Percentiles rank a stretch among this genome's conserved stretches.
Evolutionary conservation across 23 red algal genomes (phyloP).

Genomic region (Porphyridium purpureum): DNA sequence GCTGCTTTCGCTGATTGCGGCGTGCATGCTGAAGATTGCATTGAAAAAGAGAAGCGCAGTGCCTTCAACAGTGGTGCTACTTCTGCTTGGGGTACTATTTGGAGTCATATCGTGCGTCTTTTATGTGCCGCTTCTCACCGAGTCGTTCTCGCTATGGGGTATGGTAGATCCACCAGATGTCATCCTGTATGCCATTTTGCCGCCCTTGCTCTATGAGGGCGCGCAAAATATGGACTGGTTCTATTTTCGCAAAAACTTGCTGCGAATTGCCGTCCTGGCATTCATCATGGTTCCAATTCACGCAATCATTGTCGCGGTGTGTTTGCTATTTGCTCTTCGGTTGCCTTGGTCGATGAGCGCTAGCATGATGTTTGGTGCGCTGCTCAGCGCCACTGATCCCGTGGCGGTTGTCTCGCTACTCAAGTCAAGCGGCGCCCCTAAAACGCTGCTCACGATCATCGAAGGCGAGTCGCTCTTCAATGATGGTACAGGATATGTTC

Average conservation of each 20-base stretch:
- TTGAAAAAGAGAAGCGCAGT: background rate
- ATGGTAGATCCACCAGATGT: constrained; percentile 7
- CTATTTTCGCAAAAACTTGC: constrained; percentile 5
- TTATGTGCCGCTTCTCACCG: background rate
- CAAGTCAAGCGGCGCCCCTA: background rate
- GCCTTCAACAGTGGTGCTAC: background rate
- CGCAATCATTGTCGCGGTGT: constrained; percentile 5
- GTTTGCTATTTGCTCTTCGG: constrained; percentile 1
- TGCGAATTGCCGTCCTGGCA: constrained; percentile 5
- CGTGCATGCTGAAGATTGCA: too few species aligned
- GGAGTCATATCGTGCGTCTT: background rate
- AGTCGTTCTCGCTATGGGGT: background rate
- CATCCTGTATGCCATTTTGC: constrained; percentile 5
- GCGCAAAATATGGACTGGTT: constrained; percentile 3
- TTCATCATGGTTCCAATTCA: constrained; percentile 4
- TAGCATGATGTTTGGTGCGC: constrained; percentile 6
- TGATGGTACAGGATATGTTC: constrained; percentile 4
- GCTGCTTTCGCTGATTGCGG: too few species aligned
- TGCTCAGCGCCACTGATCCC: constrained; percentile 9
- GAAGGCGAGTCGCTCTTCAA: constrained; percentile 14
- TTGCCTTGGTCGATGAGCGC: constrained; percentile 3
- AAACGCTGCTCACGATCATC: constrained; percentile 2
- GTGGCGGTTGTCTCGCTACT: constrained; percentile 1
- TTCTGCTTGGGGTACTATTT: background rate
- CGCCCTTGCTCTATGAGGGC: constrained; percentile 10